Evolutionary conservation across 2,329 filamentous ascomycete genomes (phyloP).

Genomic region (Phoma sp.): DNA sequence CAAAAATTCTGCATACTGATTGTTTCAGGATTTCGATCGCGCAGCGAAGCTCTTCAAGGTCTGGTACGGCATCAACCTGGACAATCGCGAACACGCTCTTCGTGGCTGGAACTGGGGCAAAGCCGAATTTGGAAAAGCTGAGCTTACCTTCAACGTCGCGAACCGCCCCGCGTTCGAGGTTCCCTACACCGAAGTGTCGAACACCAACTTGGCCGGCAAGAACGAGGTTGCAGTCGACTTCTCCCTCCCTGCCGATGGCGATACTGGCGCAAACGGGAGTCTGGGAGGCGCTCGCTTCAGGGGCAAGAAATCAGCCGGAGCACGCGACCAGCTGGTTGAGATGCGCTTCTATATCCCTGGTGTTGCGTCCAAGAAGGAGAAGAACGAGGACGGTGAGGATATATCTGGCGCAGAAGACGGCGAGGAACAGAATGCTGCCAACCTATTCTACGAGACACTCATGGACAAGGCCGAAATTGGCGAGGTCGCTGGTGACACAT

Average conservation of each 20-base stretch:
- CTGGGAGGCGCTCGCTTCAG: conserved; percentile 76
- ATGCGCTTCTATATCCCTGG: conserved; percentile 99
- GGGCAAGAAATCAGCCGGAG: conserved; percentile 88
- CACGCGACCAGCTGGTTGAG: conserved; percentile 91
- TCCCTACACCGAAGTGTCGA: conserved; percentile 95
- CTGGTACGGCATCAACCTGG: conserved; percentile 94
- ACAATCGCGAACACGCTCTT: conserved; percentile 91
- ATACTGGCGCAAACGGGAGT: conserved; percentile 75
- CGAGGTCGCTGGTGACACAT: conserved; percentile 97
- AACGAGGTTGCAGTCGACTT: conserved; percentile 98
- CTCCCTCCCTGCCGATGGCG: conserved; percentile 74
- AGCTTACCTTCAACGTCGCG: conserved; percentile 95
- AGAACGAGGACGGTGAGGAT: conserved; percentile 75
- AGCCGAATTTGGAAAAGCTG: conserved; percentile 92
- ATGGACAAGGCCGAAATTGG: conserved; percentile 99
- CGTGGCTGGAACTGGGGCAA: conserved; percentile 99
- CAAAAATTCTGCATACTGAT: conserved; percentile 10
- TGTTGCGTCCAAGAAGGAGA: conserved; percentile 73
- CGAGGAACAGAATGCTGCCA: conserved; percentile 93
- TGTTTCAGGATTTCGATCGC: conserved; percentile 81
- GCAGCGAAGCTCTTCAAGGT: conserved; percentile 93
- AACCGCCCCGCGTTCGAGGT: conserved; percentile 97
- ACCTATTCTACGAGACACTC: conserved; percentile 96
- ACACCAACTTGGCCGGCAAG: conserved; percentile 96
- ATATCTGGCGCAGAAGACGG: conserved; percentile 60